Base-by-base conservation (phyloP, 1,139 yeast species). In the Hemisphaericaspora subhashii region DNA sequence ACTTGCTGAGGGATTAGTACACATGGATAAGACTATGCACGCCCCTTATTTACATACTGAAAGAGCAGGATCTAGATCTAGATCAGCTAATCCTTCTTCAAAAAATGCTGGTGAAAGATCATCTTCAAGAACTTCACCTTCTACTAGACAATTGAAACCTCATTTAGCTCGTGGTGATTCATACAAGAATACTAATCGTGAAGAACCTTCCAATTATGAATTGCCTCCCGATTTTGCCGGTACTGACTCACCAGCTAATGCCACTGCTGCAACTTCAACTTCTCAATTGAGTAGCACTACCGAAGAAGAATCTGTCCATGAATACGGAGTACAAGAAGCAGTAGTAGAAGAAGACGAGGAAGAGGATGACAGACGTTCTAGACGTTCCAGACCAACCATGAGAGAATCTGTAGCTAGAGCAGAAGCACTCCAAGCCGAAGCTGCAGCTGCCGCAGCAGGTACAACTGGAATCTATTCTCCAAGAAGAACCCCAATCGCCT, bases 141-240 rank as follows among this genome's bases (percentile, higher is more conserved):
- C 40, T 8, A 27, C 34, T 2, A 32, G 26, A 16, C 26, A 38
- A 14, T 36, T 42, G 9, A 66, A 58, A 48, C 83, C 85, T 3
- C 84, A 80, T 55, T 67, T 81, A 53, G 86, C 86, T 7, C 68
- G 83, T 45, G 86, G 86, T 33, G 86, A 80, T 48, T 77, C 84
- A 1, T 80, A 79, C 54, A 80, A 78, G 51, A 73, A 72, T 52
- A 66, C 72, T 25, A 66, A 64, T 39, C 53, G 48, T 17, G 70
- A 63, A 12, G 67, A 66, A 35, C 77, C 77, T 23, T 49, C 66
- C 12, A 60, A 63, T 43, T 72, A 72, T 48, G 77, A 72, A 46
- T 60, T 71, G 38, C 77, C 77, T n/a, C 66, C 74, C 1, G 68
- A 58, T 34, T 58, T 69, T 42, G 55, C 55, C 12, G 44, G 45